Conservation (phyloP, 345 rosid genomes). For the Eucalyptus viminalis region DNA sequence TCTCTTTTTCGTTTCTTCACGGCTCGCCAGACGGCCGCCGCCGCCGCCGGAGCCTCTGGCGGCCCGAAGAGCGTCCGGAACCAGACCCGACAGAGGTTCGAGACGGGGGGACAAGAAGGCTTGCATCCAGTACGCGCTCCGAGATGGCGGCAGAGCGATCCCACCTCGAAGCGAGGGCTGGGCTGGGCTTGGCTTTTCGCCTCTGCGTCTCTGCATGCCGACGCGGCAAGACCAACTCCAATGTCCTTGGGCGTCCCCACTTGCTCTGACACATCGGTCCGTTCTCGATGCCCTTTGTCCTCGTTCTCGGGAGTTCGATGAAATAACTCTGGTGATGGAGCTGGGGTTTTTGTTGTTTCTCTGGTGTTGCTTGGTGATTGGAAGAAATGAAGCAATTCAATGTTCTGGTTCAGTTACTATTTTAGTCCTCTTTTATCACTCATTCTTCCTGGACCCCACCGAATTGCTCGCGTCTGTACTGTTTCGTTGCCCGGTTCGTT, state of each 20-base stretch:
- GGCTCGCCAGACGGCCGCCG: no score
- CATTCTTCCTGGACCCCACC: background rate
- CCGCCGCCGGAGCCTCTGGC: no score
- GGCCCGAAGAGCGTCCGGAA: conserved; percentile 17
- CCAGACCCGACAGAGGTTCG: conserved; percentile 30
- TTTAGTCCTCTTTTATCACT: background rate
- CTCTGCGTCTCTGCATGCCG: no score
- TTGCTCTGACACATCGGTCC: no score
- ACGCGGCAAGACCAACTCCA: no score
- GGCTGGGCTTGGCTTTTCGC: background rate
- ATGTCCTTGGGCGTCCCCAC: no score
- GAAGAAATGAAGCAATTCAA: background rate
- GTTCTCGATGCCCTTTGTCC: no score
- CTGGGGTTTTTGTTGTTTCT: background rate
- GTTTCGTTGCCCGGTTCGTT: accelerated
- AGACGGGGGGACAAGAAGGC: conserved; percentile 65
- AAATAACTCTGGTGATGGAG: no score
- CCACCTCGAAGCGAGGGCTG: conserved; percentile 59
- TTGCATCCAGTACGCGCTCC: conserved; percentile 42
- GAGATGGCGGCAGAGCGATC: conserved; percentile 49
- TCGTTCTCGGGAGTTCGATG: background rate
- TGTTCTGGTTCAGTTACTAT: background rate
- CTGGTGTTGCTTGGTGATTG: background rate
- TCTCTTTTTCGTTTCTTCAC: no score
- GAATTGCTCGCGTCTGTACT: background rate